These are phyloP conservation scores for Saksenaea oblongispora DNA, from an alignment of 371 early-diverging fungal species.

Conservation along the genomic window DNA sequence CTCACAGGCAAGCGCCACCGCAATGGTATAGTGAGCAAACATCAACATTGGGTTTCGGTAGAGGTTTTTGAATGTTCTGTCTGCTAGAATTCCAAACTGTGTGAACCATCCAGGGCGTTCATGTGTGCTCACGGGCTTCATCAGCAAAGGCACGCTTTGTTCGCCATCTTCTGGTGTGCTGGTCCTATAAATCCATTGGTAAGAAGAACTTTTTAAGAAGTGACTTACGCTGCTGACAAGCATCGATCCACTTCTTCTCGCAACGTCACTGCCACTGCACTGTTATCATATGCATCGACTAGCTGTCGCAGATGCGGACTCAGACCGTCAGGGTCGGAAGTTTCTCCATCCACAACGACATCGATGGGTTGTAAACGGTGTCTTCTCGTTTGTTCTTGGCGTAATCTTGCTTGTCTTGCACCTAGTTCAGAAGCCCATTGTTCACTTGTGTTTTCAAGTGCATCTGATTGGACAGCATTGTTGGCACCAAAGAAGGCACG, in stretches of 20 bases:
- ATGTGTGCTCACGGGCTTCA: constrained; percentile 35
- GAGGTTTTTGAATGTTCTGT: constrained; percentile 84
- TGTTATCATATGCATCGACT: constrained; percentile 47
- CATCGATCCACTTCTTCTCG: constrained; percentile 51
- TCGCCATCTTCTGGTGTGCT: constrained; percentile 19
- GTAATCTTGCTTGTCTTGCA: constrained; percentile 19
- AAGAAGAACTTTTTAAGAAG: neutral
- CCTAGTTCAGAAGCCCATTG: constrained; percentile 46
- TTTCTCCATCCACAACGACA: constrained; percentile 29
- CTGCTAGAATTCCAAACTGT: constrained; percentile 82
- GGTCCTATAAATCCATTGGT: neutral
- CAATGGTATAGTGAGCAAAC: constrained; percentile 80
- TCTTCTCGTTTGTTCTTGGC: constrained; percentile 17
- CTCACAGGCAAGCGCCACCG: constrained; percentile 69
- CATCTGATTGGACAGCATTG: constrained; percentile 16
- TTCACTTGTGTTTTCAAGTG: constrained; percentile 39
- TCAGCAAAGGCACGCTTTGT: constrained; percentile 18
- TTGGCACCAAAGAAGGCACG: constrained; percentile 14
- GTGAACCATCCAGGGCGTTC: constrained; percentile 66
- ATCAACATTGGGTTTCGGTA: constrained; percentile 87
- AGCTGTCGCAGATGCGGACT: constrained; percentile 49
- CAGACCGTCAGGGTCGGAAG: constrained; percentile 27
- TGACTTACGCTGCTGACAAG: constrained; percentile 17
- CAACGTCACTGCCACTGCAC: constrained; percentile 36
- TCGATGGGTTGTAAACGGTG: constrained; percentile 18